Evolutionary conservation across 768 basidiomycete genomes (phyloP).

Genomic region (Hericium coralloides): DNA sequence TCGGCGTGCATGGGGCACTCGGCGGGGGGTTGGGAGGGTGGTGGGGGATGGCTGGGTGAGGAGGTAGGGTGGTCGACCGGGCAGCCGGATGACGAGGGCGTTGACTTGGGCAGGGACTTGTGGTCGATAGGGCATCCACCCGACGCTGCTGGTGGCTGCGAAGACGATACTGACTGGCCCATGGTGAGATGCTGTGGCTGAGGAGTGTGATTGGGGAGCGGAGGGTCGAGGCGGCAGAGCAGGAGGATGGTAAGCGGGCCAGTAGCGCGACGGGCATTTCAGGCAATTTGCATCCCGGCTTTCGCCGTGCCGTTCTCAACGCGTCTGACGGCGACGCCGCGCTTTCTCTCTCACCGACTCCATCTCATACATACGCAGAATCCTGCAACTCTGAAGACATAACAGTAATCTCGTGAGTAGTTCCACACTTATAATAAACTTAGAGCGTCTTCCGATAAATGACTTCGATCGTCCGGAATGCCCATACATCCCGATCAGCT

Average conservation of each 20-base stretch:
- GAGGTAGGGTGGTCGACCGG: conserved; percentile 13
- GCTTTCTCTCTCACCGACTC: background rate
- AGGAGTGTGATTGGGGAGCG: background rate
- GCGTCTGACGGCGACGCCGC: background rate
- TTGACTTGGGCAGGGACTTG: background rate
- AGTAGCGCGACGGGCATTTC: background rate
- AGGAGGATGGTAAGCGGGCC: background rate
- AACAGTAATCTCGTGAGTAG: no score
- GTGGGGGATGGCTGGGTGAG: conserved; percentile 11
- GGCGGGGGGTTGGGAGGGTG: conserved; percentile 21
- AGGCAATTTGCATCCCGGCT: background rate
- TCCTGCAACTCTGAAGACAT: no score
- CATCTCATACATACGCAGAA: no score
- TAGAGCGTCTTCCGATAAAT: no score
- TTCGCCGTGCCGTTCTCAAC: background rate
- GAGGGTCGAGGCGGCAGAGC: background rate
- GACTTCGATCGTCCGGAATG: no score
- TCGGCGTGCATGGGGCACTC: conserved; percentile 52
- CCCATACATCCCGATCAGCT: no score
- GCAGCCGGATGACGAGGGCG: conserved; percentile 2
- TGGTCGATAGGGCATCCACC: background rate
- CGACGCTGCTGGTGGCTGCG: background rate
- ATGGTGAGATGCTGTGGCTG: background rate
- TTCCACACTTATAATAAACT: no score
- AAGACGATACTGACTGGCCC: background rate